phyloP scores from a whole-genome alignment of 2,329 filamentous ascomycete species.

The Aureobasidium subglaciale region DNA sequence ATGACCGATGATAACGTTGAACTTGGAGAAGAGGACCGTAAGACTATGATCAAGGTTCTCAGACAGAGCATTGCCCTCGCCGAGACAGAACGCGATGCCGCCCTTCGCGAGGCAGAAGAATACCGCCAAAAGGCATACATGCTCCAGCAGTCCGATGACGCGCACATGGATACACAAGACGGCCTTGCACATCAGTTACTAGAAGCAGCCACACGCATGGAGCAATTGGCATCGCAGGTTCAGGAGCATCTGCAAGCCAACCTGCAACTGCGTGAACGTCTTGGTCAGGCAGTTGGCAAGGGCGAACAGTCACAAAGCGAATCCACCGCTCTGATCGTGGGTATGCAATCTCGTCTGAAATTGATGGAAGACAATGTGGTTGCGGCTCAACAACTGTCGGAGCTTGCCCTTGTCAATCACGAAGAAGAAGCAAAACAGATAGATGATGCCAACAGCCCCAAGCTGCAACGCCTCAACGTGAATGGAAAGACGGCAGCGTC shows the following conservation, averaged over 20 bases:
- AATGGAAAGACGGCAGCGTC: constrained; percentile 50
- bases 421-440: constrained; percentile 76
- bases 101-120: constrained; percentile 55
- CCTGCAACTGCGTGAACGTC: constrained; percentile 63
- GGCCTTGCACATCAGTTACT: constrained; percentile 63
- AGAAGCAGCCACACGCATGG: constrained; percentile 67
- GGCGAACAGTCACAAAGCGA: constrained; percentile 77
- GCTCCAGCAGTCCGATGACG: constrained; percentile 55
- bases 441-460: constrained; percentile 67
- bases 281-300: constrained; percentile 71
- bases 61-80: constrained; percentile 63
- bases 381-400: constrained; percentile 74
- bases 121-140: constrained; percentile 56
- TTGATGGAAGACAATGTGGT: constrained; percentile 77
- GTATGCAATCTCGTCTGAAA: constrained; percentile 74
- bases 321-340: constrained; percentile 74
- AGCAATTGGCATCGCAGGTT: constrained; percentile 72
- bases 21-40: constrained; percentile 29
- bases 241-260: constrained; percentile 75
- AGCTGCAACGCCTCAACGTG: constrained; percentile 66
- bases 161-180: constrained; percentile 53
- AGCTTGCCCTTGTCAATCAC: constrained; percentile 73
- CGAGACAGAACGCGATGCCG: constrained; percentile 65
- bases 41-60: constrained; percentile 56
- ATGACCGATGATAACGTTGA: constrained; percentile 16